Percentiles rank a stretch among this genome's conserved stretches.
These are phyloP conservation scores for Discostella pseudostelligera DNA, from an alignment of 108 stramenopile genomes.

Conservation along the genomic window DNA sequence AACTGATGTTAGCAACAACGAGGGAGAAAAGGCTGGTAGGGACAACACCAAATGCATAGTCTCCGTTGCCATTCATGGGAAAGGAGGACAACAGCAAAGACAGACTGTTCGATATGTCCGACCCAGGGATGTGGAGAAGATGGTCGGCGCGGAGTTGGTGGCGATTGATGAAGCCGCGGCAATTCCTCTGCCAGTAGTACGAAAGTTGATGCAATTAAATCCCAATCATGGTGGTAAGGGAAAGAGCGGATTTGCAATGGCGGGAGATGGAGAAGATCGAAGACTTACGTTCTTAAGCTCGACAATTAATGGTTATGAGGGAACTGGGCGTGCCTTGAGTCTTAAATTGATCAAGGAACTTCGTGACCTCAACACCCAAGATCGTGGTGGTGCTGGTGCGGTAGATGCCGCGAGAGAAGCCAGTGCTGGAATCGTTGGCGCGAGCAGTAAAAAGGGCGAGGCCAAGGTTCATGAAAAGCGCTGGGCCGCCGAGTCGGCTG, in stretches of 20 bases:
- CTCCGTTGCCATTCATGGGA: constrained; percentile 79
- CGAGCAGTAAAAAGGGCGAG: constrained; percentile 81
- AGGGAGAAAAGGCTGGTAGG: constrained; percentile 59
- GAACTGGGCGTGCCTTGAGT: constrained; percentile 95
- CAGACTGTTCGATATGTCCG: constrained; percentile 93
- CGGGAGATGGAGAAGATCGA: constrained; percentile 51
- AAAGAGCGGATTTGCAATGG: constrained; percentile 31
- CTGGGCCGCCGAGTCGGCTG: constrained; percentile 80
- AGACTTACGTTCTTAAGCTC: constrained; percentile 93
- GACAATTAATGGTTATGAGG: constrained; percentile 99
- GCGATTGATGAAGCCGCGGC: constrained; percentile 99
- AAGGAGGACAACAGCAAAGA: constrained; percentile 62
- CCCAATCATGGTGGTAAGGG: constrained; percentile 31
- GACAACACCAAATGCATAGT: constrained; percentile 86
- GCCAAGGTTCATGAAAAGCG: constrained; percentile 91
- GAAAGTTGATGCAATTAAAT: constrained; percentile 72
- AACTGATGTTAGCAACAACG: constrained; percentile 3
- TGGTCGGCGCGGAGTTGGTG: constrained; percentile 94
- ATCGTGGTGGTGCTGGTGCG: constrained; percentile 14
- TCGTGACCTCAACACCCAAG: constrained; percentile 69
- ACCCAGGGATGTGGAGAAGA: constrained; percentile 84
- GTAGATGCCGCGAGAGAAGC: constrained; percentile 64
- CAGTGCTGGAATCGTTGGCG: constrained; percentile 65
- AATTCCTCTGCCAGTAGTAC: constrained; percentile 95
- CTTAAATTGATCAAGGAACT: constrained; percentile 97